Base-by-base conservation (phyloP, 75 land plant species). In the Pinus albicaulis region DNA sequence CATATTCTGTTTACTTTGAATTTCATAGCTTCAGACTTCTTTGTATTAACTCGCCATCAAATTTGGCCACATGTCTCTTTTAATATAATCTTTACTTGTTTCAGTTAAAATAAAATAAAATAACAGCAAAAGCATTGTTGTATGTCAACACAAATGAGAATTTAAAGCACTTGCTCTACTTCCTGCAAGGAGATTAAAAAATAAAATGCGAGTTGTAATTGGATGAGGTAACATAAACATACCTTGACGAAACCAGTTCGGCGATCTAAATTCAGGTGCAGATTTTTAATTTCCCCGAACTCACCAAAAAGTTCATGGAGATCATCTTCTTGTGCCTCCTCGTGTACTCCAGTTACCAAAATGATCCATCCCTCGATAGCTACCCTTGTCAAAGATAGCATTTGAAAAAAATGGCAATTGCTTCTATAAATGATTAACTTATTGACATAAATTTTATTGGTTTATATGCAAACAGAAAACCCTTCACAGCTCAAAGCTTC, bases 211-310 rank as follows among this genome's bases (percentile, higher is more conserved):
- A 31, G 15, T 66, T 19, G n/a, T 19, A 14, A 66, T 38, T 66
- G 19, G 28, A 38, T 38, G 8, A 34, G 11, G 15, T 5, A 16
- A 26, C 5, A 8, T 68, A 44, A 15, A 23, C 77, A 12, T 52
- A 96, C 99, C 98, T 96, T 96, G 59, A 95, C 95, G 84, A 86
- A 96, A 19, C 99, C 99, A 78, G 99, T 96, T 56, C 99, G 91
- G 3, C 99, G 95, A 76, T 96, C 99, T 59, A 96, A 89, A 87
- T 96, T 96, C 41, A 96, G 81, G 80, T 96, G 98, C 82, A 96
- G 82, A 68, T 92, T 96, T 82, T 95, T 96, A 69, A 96, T 83
- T 71, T 89, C 91, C 60, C 99, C 99, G 82, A 66, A 92, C 56
- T 96, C 99, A 38, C 96, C 90, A 85, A 96, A 96, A 3, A 83